Conservation (phyloP, 768 basidiomycete species). For the Mycena epipterygia region DNA sequence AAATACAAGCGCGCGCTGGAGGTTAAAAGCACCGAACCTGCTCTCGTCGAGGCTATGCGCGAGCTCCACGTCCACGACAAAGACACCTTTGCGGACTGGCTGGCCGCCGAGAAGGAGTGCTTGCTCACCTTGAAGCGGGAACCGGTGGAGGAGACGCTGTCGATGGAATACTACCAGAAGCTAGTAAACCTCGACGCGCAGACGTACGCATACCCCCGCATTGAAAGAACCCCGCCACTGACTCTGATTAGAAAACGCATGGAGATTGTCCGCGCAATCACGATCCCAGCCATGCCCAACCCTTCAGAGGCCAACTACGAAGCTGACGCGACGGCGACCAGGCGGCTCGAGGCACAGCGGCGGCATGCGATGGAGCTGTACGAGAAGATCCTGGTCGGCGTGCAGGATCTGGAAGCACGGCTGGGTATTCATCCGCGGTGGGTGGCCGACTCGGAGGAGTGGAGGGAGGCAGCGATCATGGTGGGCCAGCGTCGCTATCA, state of each 20-base stretch:
- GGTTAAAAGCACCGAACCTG: neutral
- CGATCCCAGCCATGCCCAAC: neutral
- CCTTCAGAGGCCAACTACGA: no score
- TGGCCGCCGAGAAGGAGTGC: neutral
- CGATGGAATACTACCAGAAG: slow-evolving; percentile 13
- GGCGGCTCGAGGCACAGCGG: neutral
- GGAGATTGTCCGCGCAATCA: neutral
- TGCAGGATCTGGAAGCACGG: neutral
- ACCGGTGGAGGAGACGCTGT: neutral
- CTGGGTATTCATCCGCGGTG: neutral
- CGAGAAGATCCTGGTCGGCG: neutral
- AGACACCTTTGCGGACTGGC: neutral
- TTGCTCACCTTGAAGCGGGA: neutral
- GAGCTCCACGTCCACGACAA: neutral
- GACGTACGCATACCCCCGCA: neutral
- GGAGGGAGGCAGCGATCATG: neutral
- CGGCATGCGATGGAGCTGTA: neutral
- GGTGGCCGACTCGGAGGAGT: neutral
- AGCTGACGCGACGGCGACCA: neutral
- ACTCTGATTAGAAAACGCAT: neutral
- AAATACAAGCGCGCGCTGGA: slow-evolving; percentile 18
- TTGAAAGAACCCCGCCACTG: no score
- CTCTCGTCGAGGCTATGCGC: neutral
- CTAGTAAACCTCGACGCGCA: neutral
- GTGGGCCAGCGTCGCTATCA: neutral